phyloP scores from a whole-genome alignment of 2,329 filamentous ascomycete genomes.

The Thelonectria rubi region DNA sequence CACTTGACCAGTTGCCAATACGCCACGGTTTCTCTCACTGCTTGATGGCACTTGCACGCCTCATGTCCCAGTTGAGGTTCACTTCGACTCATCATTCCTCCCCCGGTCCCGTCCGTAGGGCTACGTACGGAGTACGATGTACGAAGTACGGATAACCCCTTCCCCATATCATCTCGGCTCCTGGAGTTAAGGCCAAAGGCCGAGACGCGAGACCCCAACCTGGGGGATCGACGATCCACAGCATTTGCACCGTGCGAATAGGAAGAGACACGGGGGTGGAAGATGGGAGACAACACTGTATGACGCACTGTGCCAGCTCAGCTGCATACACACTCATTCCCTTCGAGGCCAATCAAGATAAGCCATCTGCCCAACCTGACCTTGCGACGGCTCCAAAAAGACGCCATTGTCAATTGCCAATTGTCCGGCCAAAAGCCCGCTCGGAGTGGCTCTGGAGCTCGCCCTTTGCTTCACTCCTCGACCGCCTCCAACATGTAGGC shows the following conservation, averaged over 20 bases:
- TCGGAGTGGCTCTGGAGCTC: neutral
- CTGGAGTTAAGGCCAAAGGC: slow-evolving; percentile 37
- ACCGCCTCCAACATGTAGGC: too few relatives aligned
- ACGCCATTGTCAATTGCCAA: neutral
- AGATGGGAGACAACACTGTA: too few relatives aligned
- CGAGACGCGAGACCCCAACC: slow-evolving; percentile 36
- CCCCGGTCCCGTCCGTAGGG: neutral
- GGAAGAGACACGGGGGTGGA: too few relatives aligned
- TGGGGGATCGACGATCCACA: slow-evolving; percentile 17
- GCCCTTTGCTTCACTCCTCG: neutral
- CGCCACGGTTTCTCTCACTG: too few relatives aligned
- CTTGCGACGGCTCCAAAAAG: neutral
- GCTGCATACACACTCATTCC: too few relatives aligned
- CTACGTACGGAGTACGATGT: too few relatives aligned
- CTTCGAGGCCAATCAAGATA: neutral
- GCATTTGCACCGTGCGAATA: too few relatives aligned
- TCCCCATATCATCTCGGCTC: slow-evolving; percentile 22
- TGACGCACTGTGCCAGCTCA: too few relatives aligned
- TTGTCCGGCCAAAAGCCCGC: slow-evolving; percentile 1
- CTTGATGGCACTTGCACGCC: neutral
- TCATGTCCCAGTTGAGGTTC: neutral
- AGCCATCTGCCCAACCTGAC: neutral
- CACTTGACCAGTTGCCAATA: too few relatives aligned
- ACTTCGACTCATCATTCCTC: neutral
- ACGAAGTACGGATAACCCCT: neutral